Conservation (phyloP, 163 green algal genomes). For the Scenedesmus sp. region DNA sequence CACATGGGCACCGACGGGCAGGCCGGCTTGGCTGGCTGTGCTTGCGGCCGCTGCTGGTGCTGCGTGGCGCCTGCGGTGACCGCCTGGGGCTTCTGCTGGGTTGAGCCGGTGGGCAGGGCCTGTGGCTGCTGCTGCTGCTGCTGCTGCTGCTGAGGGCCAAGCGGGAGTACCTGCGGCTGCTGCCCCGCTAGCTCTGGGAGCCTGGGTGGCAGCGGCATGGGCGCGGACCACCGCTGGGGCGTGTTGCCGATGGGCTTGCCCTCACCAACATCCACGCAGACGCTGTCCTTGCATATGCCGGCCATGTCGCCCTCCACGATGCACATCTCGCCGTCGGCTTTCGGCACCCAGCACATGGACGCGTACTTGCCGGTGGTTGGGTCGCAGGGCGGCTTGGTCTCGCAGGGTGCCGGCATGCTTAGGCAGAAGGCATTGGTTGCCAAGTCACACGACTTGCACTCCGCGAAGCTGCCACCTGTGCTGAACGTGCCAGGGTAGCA, state of each 20-base stretch:
- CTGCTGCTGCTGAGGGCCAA: neutral
- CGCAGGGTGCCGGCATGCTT: neutral
- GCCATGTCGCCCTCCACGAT: neutral
- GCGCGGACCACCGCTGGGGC: neutral
- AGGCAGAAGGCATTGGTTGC: conserved; percentile 33
- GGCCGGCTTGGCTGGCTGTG: neutral
- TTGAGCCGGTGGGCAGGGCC: neutral
- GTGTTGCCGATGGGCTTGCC: conserved; percentile 2
- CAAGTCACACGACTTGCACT: conserved; percentile 9
- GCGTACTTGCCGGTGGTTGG: neutral
- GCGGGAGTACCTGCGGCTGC: neutral
- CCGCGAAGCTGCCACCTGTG: neutral
- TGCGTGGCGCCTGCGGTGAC: neutral
- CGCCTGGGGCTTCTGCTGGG: neutral
- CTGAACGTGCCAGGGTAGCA: neutral
- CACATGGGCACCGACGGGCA: conserved; percentile 4
- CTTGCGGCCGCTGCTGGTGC: conserved; percentile 1
- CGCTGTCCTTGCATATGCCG: neutral
- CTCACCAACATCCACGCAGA: neutral
- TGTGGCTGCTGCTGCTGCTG: neutral
- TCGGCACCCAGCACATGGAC: conserved; percentile 36
- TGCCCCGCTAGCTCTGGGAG: neutral
- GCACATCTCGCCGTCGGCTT: neutral
- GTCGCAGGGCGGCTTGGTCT: conserved; percentile 9
- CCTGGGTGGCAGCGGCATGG: neutral